Evolutionary conservation across 2,329 filamentous ascomycete genomes (phyloP), one percentile per base, ranked within the genome.

Genomic region (Clonostachys chloroleuca): DNA sequence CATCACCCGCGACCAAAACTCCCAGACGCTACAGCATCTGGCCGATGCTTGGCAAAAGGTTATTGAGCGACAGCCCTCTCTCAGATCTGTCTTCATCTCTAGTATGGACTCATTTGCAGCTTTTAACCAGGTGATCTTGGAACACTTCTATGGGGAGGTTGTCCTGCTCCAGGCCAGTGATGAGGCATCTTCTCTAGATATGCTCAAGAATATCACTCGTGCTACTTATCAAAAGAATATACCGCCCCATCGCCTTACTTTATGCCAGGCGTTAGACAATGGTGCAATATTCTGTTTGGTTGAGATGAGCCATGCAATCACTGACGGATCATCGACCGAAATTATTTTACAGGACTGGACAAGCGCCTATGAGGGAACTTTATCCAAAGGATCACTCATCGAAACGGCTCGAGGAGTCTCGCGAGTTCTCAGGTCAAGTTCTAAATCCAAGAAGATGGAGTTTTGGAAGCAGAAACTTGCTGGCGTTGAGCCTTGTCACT

Each of bases 21-120:
- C 1, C 1, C 42, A 56, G 1, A 44, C 54, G 20, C n/a, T 34
- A 3, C 72, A 35, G 60, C 64, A 35, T 57, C 62, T 13, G 61
- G 63, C 34, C 64, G 73, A 39, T 73, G 70, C 52, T 56, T 75
- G 74, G 74, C 63, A 70, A 42, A 63, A 67, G 33, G 58, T 66
- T 3, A 47, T 64, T 7, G 42, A 52, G 2, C 60, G 56, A 1
- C 64, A 67, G 18, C 37, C 60, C 2, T 56, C 61, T 1, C 48
- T 68, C 14, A 47, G 65, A 16, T 65, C 62, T 0, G 44, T 65
- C 34, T 67, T 67, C 10, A 52, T 65, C 10, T 54, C 65, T 16
- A 63, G 56, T 12, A 47, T 52, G 7, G 49, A 47, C 13, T 42
- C 44, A 12, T 50, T 50, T 1, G 49, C 51, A 20, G 46, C 48